phyloP scores from a whole-genome alignment of 352 stramenopile genomes.

The Globisporangium spinosum region DNA sequence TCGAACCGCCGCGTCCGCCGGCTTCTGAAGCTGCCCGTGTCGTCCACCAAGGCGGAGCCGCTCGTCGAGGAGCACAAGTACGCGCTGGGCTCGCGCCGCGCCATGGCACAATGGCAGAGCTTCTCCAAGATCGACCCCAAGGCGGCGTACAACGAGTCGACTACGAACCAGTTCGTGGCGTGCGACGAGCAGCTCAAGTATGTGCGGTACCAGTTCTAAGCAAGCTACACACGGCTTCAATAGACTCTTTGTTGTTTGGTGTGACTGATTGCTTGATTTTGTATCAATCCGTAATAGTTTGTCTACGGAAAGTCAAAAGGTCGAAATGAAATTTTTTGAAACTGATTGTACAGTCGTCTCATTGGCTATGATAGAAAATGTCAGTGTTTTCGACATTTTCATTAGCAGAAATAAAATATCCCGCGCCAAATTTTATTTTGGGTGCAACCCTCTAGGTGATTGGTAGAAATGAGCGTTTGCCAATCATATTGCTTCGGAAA shows the following conservation, averaged over 20 bases:
- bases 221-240: neutral
- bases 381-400: neutral
- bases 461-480: no score
- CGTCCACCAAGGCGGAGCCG: constrained; percentile 23
- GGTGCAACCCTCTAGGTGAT: no score
- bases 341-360: neutral
- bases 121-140: constrained; percentile 66
- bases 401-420: constrained; percentile 11
- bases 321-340: constrained; percentile 6
- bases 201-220: constrained; percentile 41
- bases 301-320: neutral
- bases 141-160: constrained; percentile 74
- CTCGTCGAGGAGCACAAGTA: constrained; percentile 43
- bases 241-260: neutral
- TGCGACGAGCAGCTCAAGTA: constrained; percentile 58
- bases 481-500: no score
- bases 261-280: neutral
- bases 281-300: no score
- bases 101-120: constrained; percentile 47
- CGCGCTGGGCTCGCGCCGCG: constrained; percentile 40
- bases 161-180: constrained; percentile 78
- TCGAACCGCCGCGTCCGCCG: constrained; percentile 65
- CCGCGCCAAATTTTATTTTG: no score
- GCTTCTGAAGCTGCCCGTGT: constrained; percentile 51
- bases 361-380: neutral